A percentile compares a stretch with the other conserved stretches of the same genome.
These are phyloP conservation scores for Colletotrichum sp. DNA, from an alignment of 2,329 filamentous ascomycete genomes.

Conservation along the genomic window DNA sequence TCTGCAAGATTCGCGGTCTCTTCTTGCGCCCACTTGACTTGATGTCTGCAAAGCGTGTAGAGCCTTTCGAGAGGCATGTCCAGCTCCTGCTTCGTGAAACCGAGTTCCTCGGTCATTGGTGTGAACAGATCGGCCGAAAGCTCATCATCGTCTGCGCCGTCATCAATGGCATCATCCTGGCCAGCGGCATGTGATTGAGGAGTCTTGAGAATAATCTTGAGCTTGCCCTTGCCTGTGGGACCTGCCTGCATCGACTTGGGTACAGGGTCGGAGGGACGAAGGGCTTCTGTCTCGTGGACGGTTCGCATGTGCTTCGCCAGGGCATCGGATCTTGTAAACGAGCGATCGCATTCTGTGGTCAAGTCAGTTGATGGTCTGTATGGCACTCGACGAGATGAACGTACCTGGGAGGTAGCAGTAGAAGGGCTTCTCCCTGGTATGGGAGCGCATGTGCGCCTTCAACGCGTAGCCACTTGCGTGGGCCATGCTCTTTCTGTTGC, in stretches of 20 bases:
- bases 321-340: constrained; percentile 94
- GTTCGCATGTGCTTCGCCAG: constrained; percentile 98
- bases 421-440: constrained; percentile 97
- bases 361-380: constrained; percentile 23
- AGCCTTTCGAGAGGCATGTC: constrained; percentile 64
- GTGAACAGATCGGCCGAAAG: constrained; percentile 65
- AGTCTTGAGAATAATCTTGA: constrained; percentile 70
- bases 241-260: constrained; percentile 69
- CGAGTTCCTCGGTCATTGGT: constrained; percentile 57
- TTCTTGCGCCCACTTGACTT: constrained; percentile 75
- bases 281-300: constrained; percentile 94
- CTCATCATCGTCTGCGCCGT: constrained; percentile 59
- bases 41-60: constrained; percentile 71
- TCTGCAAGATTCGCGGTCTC: constrained; percentile 68
- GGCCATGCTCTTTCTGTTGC: constrained; percentile 83
- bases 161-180: constrained; percentile 59
- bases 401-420: constrained; percentile 93
- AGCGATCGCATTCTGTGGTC: constrained; percentile 86
- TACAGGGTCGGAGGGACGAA: constrained; percentile 79
- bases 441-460: constrained; percentile 96
- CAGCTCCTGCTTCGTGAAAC: constrained; percentile 71
- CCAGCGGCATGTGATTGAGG: constrained; percentile 62
- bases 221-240: constrained; percentile 52
- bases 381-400: constrained; percentile 23
- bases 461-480: constrained; percentile 96